Evolutionary conservation across 2,329 filamentous ascomycete genomes (phyloP), one percentile per base, ranked within the genome.

Genomic region (Cladosporium sp.): DNA sequence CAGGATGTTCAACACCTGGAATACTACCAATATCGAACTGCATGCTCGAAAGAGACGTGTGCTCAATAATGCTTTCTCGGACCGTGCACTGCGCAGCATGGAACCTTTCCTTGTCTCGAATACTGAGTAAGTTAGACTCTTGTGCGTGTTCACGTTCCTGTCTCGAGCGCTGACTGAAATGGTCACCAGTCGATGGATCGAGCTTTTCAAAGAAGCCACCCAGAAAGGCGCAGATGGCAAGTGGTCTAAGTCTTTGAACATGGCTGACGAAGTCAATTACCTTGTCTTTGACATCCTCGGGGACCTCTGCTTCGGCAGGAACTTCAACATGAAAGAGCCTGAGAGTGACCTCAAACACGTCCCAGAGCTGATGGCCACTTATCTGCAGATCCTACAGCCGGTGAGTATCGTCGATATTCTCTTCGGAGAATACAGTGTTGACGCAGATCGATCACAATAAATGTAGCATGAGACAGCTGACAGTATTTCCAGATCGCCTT

Each of bases 231-330:
- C 18, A 10, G 50, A 63, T 23, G 50, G 50, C 40, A n/a, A 57
- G 21, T 33, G 62, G 49, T 46, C 53, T 5, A 62, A 66, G 29
- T 67, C 68, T 1, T 44, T 65, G 3, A 82, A 84, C 66, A 80
- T 82, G 70, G 78, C 78, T 10, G 72, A 79, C 59, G 81, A 78
- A 76, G 78, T 72, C 74, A 78, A 71, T 59, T 73, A 74, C 59
- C 69, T 79, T 53, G 72, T 74, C 55, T 73, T 79, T 59, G 82
- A 85, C 66, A 78, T 84, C 58, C 82, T 84, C 75, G 80, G 80
- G 5, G 80, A 82, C 66, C 68, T 82, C 21, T 78, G 77, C 37
- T 71, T 71, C 37, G 69, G 69, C 37, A 79, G 81, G 67, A 72
- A 78, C 37, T 80, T 82, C 68, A 75, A 76, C 23, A 79, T 80